Conservation (phyloP, 495 filamentous ascomycete species). For the Penicillium ucsense region DNA sequence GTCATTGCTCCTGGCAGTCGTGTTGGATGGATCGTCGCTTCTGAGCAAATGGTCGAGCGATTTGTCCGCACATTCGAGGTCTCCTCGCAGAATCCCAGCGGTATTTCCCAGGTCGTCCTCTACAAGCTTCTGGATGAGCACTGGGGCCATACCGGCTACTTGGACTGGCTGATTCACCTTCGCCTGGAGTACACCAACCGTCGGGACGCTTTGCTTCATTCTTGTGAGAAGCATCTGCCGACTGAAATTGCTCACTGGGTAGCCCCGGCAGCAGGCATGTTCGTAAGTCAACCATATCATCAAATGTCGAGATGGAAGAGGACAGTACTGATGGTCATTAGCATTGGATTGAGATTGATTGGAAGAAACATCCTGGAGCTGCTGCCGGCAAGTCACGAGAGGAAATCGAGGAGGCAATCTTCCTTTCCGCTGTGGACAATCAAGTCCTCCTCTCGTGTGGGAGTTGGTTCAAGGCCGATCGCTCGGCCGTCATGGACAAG, state of each 20-base stretch:
- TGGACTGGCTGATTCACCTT: conserved; percentile 82
- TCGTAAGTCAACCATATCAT: conserved; percentile 48
- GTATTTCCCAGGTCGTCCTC: conserved; percentile 70
- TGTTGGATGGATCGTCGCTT: conserved; percentile 57
- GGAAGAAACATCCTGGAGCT: conserved; percentile 56
- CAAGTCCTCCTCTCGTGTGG: conserved; percentile 71
- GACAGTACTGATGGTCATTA: conserved; percentile 16
- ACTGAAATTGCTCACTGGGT: conserved; percentile 72
- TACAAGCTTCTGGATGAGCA: conserved; percentile 86
- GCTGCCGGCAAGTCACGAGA: conserved; percentile 46
- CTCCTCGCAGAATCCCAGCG: conserved; percentile 72
- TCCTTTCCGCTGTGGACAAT: conserved; percentile 56
- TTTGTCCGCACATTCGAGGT: conserved; percentile 71
- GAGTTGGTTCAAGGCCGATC: conserved; percentile 76
- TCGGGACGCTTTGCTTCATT: conserved; percentile 65
- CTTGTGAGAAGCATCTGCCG: conserved; percentile 75
- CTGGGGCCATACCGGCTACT: conserved; percentile 89
- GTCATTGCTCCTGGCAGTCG: conserved; percentile 53
- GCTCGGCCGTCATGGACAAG: conserved; percentile 33
- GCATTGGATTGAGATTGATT: conserved; percentile 80
- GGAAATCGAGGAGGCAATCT: conserved; percentile 79
- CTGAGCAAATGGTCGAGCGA: conserved; percentile 72
- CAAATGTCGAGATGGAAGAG: background rate
- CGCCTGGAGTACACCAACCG: conserved; percentile 74
- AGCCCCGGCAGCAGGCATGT: conserved; percentile 89